These are phyloP conservation scores for Vigna reflexopilosa DNA, from an alignment of 306 rosid species.

Conservation along the genomic window DNA sequence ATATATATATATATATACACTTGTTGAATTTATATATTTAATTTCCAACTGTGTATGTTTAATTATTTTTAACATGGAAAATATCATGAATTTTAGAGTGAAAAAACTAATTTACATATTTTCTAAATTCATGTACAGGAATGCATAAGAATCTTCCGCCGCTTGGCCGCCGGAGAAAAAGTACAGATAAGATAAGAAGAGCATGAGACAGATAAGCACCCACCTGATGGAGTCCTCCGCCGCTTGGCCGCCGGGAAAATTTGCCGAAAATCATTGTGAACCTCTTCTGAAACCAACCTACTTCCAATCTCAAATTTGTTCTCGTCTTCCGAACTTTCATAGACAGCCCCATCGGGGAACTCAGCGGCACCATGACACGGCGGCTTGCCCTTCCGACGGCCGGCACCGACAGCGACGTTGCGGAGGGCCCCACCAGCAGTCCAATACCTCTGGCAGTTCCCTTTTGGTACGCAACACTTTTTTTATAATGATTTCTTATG, in stretches of 20 bases:
- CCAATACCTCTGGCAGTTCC: conserved; percentile 86
- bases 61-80: too few relatives aligned
- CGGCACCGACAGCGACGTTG: conserved; percentile 85
- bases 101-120: too few relatives aligned
- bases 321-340: neutral
- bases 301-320: conserved; percentile 55
- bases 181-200: neutral
- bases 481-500: conserved; percentile 26
- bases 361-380: conserved; percentile 49
- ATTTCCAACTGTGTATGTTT: too few relatives aligned
- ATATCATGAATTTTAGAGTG: too few relatives aligned
- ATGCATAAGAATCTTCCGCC: too few relatives aligned
- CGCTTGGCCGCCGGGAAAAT: conserved; percentile 64
- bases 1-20: too few relatives aligned
- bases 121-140: too few relatives aligned
- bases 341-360: neutral
- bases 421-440: conserved; percentile 95
- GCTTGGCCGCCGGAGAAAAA: too few relatives aligned
- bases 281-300: conserved; percentile 50
- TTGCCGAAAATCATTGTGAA: conserved; percentile 53
- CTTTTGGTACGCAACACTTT: conserved; percentile 49
- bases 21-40: too few relatives aligned
- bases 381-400: conserved; percentile 74
- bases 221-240: conserved; percentile 56
- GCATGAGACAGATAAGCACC: conserved; percentile 55